phyloP scores from a whole-genome alignment of 805 yeast genomes.

The Starmerella asiatica region DNA sequence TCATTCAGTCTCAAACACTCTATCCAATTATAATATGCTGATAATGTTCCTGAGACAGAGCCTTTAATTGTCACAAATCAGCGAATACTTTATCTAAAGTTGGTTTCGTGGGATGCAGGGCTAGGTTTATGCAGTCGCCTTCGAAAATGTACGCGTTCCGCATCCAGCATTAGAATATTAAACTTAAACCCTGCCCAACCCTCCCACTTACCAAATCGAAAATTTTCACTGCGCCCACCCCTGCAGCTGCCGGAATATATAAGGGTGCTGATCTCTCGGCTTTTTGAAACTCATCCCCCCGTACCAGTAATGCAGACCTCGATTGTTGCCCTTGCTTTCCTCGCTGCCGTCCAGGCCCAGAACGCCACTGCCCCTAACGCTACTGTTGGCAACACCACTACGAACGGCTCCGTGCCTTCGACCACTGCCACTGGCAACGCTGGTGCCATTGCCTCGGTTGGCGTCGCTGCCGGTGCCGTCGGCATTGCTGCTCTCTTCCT shows the following conservation, averaged over 20 bases:
- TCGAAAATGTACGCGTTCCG: not conserved
- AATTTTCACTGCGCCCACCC: not conserved
- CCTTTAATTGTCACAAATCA: no score
- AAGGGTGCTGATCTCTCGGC: not conserved
- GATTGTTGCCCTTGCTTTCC: constrained; percentile 17
- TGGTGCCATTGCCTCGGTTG: constrained; percentile 11
- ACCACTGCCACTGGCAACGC: constrained; percentile 11
- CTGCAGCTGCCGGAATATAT: constrained; percentile 1
- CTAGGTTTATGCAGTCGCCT: no score
- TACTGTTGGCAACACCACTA: constrained; percentile 23
- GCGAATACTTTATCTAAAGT: no score
- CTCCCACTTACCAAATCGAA: not conserved
- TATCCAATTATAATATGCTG: no score
- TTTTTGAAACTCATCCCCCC: not conserved
- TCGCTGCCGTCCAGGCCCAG: constrained; percentile 15
- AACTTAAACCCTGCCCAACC: not conserved
- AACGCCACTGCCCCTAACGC: constrained; percentile 20
- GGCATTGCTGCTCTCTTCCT: constrained; percentile 18
- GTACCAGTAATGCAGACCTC: constrained; percentile 15
- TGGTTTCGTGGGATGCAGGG: no score
- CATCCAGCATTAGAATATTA: not conserved
- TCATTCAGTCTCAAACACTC: no score
- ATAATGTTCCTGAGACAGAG: no score
- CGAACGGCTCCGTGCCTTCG: constrained; percentile 1
- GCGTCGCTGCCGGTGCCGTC: constrained; percentile 17